Evolutionary conservation across 2,329 filamentous ascomycete species (phyloP).

Genomic region (Lecanosticta acicola): DNA sequence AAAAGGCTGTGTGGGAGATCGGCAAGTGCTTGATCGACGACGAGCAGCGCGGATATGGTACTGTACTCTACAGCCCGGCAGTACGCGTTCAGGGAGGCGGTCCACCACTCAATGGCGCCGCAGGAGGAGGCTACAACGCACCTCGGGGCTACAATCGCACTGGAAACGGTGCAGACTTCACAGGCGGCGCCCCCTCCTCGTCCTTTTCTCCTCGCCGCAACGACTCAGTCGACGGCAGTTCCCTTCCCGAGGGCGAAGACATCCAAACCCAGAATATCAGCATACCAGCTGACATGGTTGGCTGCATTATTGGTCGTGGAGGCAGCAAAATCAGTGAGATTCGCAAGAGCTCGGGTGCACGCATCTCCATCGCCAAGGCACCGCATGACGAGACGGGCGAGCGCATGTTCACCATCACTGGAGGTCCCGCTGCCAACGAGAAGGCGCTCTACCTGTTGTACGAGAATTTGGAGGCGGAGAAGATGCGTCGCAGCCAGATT

Average conservation of each 20-base stretch:
- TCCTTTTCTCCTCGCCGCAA: slow-evolving; percentile 68
- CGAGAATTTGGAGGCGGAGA: slow-evolving; percentile 98
- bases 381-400: slow-evolving; percentile 96
- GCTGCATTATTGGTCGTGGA: slow-evolving; percentile 93
- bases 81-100: slow-evolving; percentile 70
- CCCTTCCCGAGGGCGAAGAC: slow-evolving; percentile 92
- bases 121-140: slow-evolving; percentile 48
- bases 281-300: slow-evolving; percentile 99
- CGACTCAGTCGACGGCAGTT: slow-evolving; percentile 67
- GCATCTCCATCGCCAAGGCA: slow-evolving; percentile 96
- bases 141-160: slow-evolving; percentile 77
- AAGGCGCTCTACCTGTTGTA: slow-evolving; percentile 93
- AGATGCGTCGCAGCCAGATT: slow-evolving; percentile 90
- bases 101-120: slow-evolving; percentile 48
- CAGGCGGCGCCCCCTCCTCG: slow-evolving; percentile 60
- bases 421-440: slow-evolving; percentile 87
- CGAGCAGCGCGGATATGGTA: slow-evolving; percentile 94
- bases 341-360: slow-evolving; percentile 88
- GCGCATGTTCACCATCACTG: slow-evolving; percentile 99
- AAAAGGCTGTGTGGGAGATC: slow-evolving; percentile 96
- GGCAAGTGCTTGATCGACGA: slow-evolving; percentile 98
- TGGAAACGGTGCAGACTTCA: slow-evolving; percentile 96
- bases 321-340: slow-evolving; percentile 99
- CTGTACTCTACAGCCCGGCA: slow-evolving; percentile 93
- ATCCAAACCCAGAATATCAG: slow-evolving; percentile 99